Percentiles rank a stretch among this genome's conserved stretches.
phyloP scores from a whole-genome alignment of 768 basidiomycete genomes.

The Trichaptum fuscoviolaceum region DNA sequence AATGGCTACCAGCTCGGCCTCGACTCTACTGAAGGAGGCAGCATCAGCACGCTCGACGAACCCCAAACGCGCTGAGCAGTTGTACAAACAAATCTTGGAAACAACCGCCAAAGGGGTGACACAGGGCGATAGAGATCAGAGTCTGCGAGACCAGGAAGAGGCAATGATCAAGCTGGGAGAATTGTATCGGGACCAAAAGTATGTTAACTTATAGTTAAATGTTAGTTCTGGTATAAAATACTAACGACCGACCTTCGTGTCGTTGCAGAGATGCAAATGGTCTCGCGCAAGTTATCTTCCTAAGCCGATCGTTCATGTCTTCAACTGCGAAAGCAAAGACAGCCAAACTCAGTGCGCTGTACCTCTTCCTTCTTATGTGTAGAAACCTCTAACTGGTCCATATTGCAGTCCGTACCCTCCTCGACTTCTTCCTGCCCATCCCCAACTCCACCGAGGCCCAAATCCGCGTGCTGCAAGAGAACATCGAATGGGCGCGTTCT shows the following conservation, averaged over 20 bases:
- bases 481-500: conserved; percentile 85
- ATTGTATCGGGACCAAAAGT: conserved; percentile 84
- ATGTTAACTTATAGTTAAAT: neutral
- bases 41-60: conserved; percentile 38
- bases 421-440: conserved; percentile 81
- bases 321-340: conserved; percentile 98
- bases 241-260: conserved; percentile 1
- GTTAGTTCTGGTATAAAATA: neutral
- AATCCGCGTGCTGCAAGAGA: conserved; percentile 82
- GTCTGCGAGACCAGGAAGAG: conserved; percentile 73
- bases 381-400: conserved; percentile 7
- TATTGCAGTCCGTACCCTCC: conserved; percentile 78
- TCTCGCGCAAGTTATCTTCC: conserved; percentile 79
- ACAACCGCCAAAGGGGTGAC: conserved; percentile 24
- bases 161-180: conserved; percentile 84
- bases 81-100: conserved; percentile 69
- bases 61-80: conserved; percentile 58
- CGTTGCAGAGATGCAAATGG: conserved; percentile 69
- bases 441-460: conserved; percentile 71
- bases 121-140: conserved; percentile 44
- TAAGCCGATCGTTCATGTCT: conserved; percentile 79
- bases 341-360: conserved; percentile 79
- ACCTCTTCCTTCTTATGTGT: neutral
- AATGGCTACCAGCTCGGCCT: conserved; percentile 19
- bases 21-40: conserved; percentile 52